Evolutionary conservation across 208 protist genomes (phyloP).

Genomic region (Leptomonas pyrrhocoris): DNA sequence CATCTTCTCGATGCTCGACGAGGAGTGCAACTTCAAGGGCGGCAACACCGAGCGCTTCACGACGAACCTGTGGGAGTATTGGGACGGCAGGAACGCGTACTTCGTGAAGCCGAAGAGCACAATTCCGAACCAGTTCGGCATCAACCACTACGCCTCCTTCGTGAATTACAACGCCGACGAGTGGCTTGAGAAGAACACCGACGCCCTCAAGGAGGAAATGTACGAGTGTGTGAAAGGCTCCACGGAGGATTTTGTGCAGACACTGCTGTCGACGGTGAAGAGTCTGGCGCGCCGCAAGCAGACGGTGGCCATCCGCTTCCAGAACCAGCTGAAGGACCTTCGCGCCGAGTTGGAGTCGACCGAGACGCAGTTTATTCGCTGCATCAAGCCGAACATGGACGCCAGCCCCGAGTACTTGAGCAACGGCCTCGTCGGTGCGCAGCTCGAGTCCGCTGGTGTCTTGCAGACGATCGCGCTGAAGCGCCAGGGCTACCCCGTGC

Average conservation of each 20-base stretch:
- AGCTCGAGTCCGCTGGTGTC: slow-evolving; percentile 91
- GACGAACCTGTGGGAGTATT: slow-evolving; percentile 73
- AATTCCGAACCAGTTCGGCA: slow-evolving; percentile 85
- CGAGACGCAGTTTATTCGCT: slow-evolving; percentile 94
- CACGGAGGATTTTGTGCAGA: slow-evolving; percentile 59
- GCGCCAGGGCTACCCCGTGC: slow-evolving; percentile 89
- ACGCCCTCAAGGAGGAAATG: slow-evolving; percentile 87
- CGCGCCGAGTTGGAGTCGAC: slow-evolving; percentile 83
- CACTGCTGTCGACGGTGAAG: slow-evolving; percentile 59
- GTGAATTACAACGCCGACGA: slow-evolving; percentile 88
- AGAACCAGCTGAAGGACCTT: slow-evolving; percentile 75
- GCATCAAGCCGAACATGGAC: slow-evolving; percentile 92
- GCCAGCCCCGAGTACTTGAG: slow-evolving; percentile 67
- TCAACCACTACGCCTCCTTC: slow-evolving; percentile 91
- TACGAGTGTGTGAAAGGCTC: slow-evolving; percentile 56
- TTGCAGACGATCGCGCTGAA: slow-evolving; percentile 92
- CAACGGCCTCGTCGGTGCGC: slow-evolving; percentile 78
- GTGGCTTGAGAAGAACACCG: slow-evolving; percentile 94
- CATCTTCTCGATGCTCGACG: slow-evolving; percentile 92
- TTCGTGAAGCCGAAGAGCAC: slow-evolving; percentile 89
- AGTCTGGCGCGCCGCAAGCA: slow-evolving; percentile 56
- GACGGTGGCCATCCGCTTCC: slow-evolving; percentile 85
- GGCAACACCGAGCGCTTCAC: slow-evolving; percentile 76
- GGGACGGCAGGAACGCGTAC: slow-evolving; percentile 54
- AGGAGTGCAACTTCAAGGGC: slow-evolving; percentile 87